Evolutionary conservation across 129 eudicot species (phyloP).

Genomic region (Centella asiatica): DNA sequence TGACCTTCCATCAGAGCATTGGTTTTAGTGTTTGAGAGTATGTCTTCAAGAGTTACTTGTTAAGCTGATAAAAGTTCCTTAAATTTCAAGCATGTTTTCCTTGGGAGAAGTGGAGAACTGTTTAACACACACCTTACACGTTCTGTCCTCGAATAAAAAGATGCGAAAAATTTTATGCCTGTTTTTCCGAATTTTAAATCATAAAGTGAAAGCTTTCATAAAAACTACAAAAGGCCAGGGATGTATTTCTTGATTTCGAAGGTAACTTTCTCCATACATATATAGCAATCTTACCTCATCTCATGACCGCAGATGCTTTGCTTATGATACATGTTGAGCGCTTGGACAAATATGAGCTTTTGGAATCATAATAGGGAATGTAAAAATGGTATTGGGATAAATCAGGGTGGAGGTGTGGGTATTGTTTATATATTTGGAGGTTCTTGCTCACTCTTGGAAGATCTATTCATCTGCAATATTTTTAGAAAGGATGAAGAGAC

Average conservation of each 20-base stretch:
- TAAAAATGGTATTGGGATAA: conserved; percentile 65
- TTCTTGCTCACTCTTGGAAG: conserved; percentile 56
- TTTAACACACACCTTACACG: not conserved
- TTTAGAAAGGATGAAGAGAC: conserved; percentile 61
- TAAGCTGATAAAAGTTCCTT: too few relatives aligned
- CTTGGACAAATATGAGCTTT: conserved; percentile 94
- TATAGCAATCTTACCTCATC: conserved; percentile 39
- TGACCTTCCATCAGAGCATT: too few relatives aligned
- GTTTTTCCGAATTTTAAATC: too few relatives aligned
- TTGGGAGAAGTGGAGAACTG: not conserved
- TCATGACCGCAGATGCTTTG: conserved; percentile 89
- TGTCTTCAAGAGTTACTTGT: not conserved
- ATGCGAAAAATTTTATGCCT: too few relatives aligned
- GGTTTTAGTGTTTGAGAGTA: too few relatives aligned
- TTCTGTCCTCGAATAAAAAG: not conserved
- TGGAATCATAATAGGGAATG: conserved; percentile 92
- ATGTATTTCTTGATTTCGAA: conserved; percentile 9
- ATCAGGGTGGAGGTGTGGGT: conserved; percentile 69
- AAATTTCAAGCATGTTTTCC: not conserved
- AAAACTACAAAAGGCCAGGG: not conserved
- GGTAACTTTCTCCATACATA: conserved; percentile 15
- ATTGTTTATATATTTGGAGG: conserved; percentile 46
- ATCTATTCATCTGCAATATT: conserved; percentile 42
- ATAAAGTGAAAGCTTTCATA: too few relatives aligned
- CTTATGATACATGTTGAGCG: conserved; percentile 91